These are phyloP conservation scores for Aspergillus tubingensis DNA, from an alignment of 2,329 filamentous ascomycete species.

Conservation along the genomic window DNA sequence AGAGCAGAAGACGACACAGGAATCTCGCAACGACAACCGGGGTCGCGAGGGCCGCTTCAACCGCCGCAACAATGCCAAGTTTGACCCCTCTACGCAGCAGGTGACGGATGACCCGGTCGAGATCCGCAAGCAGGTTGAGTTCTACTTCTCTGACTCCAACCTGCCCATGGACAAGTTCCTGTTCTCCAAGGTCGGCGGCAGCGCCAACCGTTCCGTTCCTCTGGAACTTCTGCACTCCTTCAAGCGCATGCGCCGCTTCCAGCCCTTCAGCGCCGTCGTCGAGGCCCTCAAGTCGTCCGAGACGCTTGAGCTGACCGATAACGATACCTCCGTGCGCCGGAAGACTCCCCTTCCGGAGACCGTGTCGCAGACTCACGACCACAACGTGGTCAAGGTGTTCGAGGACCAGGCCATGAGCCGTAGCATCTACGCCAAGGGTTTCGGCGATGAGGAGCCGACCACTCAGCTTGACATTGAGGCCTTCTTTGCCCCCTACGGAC, in stretches of 20 bases:
- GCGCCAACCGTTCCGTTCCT: slow-evolving; percentile 71
- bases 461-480: slow-evolving; percentile 93
- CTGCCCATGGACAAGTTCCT: slow-evolving; percentile 87
- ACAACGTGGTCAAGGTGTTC: slow-evolving; percentile 55
- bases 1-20: slow-evolving; percentile 29
- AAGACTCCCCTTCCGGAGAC: slow-evolving; percentile 67
- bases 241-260: slow-evolving; percentile 95
- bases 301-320: slow-evolving; percentile 71
- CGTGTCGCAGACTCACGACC: slow-evolving; percentile 56
- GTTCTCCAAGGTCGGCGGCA: slow-evolving; percentile 73
- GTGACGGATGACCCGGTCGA: slow-evolving; percentile 75
- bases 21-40: slow-evolving; percentile 27
- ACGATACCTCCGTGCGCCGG: slow-evolving; percentile 72
- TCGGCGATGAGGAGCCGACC: slow-evolving; percentile 77
- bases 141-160: slow-evolving; percentile 93
- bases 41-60: slow-evolving; percentile 31
- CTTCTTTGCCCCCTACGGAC: slow-evolving; percentile 81
- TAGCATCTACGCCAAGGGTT: slow-evolving; percentile 91
- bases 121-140: slow-evolving; percentile 92
- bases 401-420: slow-evolving; percentile 68
- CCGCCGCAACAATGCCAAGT: slow-evolving; percentile 64
- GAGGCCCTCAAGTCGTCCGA: slow-evolving; percentile 78
- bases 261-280: slow-evolving; percentile 81
- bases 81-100: slow-evolving; percentile 66
- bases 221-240: slow-evolving; percentile 80